Percentiles rank a stretch among this genome's conserved stretches.
phyloP scores from a whole-genome alignment of 2,329 filamentous ascomycete genomes.

The Neofusicoccum laricinum region DNA sequence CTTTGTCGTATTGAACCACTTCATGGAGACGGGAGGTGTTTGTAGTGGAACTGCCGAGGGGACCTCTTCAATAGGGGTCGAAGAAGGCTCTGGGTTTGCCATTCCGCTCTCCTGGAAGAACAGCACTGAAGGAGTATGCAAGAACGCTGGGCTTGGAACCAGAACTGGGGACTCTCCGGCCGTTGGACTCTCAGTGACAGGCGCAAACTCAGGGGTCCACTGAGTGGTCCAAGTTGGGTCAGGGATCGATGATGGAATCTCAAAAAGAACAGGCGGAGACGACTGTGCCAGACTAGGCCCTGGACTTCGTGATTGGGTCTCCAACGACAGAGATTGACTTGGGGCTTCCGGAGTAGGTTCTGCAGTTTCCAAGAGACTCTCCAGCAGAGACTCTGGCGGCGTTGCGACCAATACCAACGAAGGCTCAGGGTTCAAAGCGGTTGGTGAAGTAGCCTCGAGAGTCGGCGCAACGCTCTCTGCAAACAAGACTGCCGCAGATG shows the following conservation, averaged over 20 bases:
- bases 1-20: constrained; percentile 1
- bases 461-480: not conserved
- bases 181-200: not conserved
- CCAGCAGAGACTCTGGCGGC: too few relatives aligned
- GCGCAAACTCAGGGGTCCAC: not conserved
- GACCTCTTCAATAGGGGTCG: not conserved
- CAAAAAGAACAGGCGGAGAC: too few relatives aligned
- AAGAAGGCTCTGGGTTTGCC: not conserved
- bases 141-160: not conserved
- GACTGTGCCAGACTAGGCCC: too few relatives aligned
- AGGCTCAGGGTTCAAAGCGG: too few relatives aligned
- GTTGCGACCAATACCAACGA: too few relatives aligned
- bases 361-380: too few relatives aligned
- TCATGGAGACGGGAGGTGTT: not conserved
- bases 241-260: not conserved
- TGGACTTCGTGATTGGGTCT: too few relatives aligned
- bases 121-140: too few relatives aligned
- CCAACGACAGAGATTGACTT: too few relatives aligned
- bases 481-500: not conserved
- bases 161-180: not conserved
- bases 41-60: not conserved
- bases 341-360: too few relatives aligned
- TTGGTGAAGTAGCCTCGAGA: not conserved
- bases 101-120: not conserved
- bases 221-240: not conserved